Percentiles rank a stretch among this genome's conserved stretches.
These are phyloP conservation scores for Plasmodium malariae DNA, from an alignment of 169 alveolate species.

Conservation along the genomic window DNA sequence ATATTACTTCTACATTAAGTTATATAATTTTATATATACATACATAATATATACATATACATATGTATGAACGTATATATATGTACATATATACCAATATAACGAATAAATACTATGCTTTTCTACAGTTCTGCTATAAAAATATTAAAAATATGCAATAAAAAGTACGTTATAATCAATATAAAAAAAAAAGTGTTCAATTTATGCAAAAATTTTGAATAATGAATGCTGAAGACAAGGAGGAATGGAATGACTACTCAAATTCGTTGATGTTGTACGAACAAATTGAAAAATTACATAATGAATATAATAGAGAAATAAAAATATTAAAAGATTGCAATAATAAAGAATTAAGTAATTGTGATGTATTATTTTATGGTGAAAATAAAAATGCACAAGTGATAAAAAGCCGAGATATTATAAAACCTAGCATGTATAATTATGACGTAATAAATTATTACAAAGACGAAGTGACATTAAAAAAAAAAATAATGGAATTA, in stretches of 20 bases:
- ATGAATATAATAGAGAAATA: slow-evolving; percentile 23
- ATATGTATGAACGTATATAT: neutral
- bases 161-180: neutral
- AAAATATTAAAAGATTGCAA: slow-evolving; percentile 27
- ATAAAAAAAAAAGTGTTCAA: neutral
- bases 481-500: slow-evolving; percentile 53
- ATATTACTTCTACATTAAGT: neutral
- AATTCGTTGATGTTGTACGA: slow-evolving; percentile 55
- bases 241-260: slow-evolving; percentile 63
- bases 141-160: slow-evolving; percentile 14
- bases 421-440: slow-evolving; percentile 65
- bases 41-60: neutral
- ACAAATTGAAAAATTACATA: slow-evolving; percentile 45
- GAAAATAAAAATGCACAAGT: neutral
- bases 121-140: neutral
- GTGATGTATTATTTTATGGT: neutral
- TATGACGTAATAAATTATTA: slow-evolving; percentile 66
- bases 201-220: slow-evolving; percentile 19
- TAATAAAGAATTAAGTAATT: neutral
- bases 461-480: slow-evolving; percentile 59
- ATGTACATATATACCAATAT: neutral
- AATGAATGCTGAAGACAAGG: slow-evolving; percentile 38
- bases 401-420: slow-evolving; percentile 25
- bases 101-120: neutral
- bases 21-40: too few relatives aligned